Evolutionary conservation across 2,329 filamentous ascomycete species (phyloP), one percentile per base, ranked within the genome.

Genomic region (Pyrenophora seminiperda): DNA sequence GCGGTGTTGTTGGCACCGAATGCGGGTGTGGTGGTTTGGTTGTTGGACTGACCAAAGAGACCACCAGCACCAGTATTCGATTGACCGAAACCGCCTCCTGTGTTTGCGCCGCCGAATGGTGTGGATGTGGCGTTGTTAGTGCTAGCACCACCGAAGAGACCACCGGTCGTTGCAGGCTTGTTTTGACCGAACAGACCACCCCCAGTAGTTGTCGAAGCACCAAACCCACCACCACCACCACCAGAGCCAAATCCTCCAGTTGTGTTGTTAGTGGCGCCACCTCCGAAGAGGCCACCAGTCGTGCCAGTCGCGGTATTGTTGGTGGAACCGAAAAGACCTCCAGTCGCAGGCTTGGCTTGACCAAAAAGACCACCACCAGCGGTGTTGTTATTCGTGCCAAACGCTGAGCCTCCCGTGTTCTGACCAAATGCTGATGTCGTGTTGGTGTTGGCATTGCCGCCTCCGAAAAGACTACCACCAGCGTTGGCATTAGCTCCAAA

Each of bases 111-210:
- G 22, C 67, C 67, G 24, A 70, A 70, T 9, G 61, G 54, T 27
- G 58, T 66, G 11, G 59, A 54, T 15, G 60, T 52, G 13, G 65
- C 66, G 32, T 59, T 64, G 4, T 62, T 57, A 31, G 63, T 55
- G 3, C 59, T 53, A 5, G 67, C 65, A 5, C 66, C 59, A 18
- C 68, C 68, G 19, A 71, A 78, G 2, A 61, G 47, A 68, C 48
- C 75, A 24, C 57, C 61, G 19, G 68, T 41, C 67, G 68, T 48
- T 63, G 62, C 56, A 72, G 68, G 53, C 71, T 59, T 66, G 42
- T 65, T 69, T 29, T 66, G 65, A 7, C 81, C 81, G 55, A 87
- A 86, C 3, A 86, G 61, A 33, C 77, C 72, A 20, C 72, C 67
- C 20, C 65, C 63, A 15, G 50, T 49, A 19, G 53, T 65, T 18